Percentiles rank a stretch among this genome's conserved stretches.
Conservation (phyloP, 2,329 filamentous ascomycete genomes). For the Xylaria arbuscula region DNA sequence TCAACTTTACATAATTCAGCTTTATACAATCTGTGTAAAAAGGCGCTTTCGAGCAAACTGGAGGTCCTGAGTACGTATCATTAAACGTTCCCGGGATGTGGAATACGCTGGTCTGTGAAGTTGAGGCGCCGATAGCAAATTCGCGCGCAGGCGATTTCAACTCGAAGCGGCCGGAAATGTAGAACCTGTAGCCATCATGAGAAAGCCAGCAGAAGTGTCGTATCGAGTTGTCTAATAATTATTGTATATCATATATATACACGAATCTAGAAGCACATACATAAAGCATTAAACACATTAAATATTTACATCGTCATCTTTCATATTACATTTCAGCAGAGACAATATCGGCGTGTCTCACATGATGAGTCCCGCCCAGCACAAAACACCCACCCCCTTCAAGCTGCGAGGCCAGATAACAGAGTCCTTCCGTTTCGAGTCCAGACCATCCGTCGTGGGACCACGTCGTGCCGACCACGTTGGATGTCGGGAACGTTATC, state of each 20-base stretch:
- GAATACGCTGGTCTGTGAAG: not conserved
- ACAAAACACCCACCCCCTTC: constrained; percentile 48
- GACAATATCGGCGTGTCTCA: constrained; percentile 47
- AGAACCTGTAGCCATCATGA: not conserved
- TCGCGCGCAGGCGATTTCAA: not conserved
- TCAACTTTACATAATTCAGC: not conserved
- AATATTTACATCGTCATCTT: not conserved
- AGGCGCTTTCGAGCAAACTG: not conserved
- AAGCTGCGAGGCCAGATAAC: constrained; percentile 47
- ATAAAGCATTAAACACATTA: not conserved
- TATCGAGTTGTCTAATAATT: not conserved
- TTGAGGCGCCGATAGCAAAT: not conserved
- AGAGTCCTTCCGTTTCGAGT: constrained; percentile 53
- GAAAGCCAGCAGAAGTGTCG: not conserved
- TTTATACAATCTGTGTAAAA: not conserved
- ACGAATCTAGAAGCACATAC: not conserved
- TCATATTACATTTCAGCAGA: constrained; percentile 15
- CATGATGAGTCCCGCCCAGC: constrained; percentile 47
- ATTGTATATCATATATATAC: not conserved
- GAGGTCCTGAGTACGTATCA: not conserved
- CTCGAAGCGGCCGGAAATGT: not conserved
- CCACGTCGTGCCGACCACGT: constrained; percentile 52
- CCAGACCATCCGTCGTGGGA: constrained; percentile 51
- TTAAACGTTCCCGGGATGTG: not conserved
- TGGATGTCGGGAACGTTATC: constrained; percentile 50